A percentile compares a stretch with the other conserved stretches of the same genome.
Evolutionary conservation across 73 alveolate species (phyloP).

Genomic region (Stentor roeselii): DNA sequence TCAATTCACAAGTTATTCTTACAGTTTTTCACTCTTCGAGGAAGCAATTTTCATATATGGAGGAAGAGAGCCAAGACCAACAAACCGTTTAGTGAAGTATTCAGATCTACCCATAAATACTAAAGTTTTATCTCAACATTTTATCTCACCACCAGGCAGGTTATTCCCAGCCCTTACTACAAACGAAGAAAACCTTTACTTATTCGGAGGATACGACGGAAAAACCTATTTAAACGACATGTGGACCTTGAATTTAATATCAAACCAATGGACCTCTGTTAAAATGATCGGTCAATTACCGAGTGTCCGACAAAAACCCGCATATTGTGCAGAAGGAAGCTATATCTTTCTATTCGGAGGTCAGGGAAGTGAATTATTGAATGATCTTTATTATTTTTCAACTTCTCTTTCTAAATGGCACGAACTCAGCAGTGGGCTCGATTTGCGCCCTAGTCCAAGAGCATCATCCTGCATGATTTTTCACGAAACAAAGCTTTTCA

Average conservation of each 20-base stretch:
- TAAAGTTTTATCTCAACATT: background rate
- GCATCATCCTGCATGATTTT: background rate
- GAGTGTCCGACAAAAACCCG: too few species aligned
- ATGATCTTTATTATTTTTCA: too few species aligned
- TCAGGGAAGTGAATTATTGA: too few species aligned
- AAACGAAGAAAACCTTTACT: background rate
- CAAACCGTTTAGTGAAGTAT: background rate
- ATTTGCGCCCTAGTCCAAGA: background rate
- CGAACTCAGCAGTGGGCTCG: too few species aligned
- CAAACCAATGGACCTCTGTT: constrained; percentile 5
- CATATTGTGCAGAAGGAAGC: too few species aligned
- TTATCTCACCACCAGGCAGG: background rate
- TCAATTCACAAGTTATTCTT: background rate
- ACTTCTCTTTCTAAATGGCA: too few species aligned
- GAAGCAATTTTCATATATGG: background rate
- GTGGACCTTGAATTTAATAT: background rate
- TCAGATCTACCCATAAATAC: too few species aligned
- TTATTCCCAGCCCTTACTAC: too few species aligned
- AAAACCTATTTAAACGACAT: background rate
- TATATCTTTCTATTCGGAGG: too few species aligned
- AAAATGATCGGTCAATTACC: too few species aligned
- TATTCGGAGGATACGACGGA: background rate
- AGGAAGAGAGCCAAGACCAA: background rate
- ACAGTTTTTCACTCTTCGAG: background rate
- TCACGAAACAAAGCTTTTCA: background rate